Evolutionary conservation across 2,329 filamentous ascomycete genomes (phyloP), one percentile per base, ranked within the genome.

Genomic region (Alternaria sp.): DNA sequence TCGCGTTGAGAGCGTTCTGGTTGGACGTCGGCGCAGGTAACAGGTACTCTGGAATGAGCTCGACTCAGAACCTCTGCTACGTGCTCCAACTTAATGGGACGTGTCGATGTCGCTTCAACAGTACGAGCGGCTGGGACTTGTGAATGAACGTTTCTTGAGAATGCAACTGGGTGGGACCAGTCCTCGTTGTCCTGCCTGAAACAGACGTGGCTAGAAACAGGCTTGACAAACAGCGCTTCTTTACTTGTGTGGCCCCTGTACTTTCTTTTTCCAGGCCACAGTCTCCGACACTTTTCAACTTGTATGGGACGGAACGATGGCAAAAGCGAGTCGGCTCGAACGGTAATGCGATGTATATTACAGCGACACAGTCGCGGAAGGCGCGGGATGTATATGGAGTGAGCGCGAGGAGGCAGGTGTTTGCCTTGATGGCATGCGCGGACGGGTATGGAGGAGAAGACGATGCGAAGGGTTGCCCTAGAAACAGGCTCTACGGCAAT

Each of bases 401-500:
- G 36, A 40, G 46, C 55, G 45, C 52, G 36, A 50, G n/a, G 59
- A 71, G 67, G 70, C 69, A 62, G 66, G 67, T 50, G 68, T 69
- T 68, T 69, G 69, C 64, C 66, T 71, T 59, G 54, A 57, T 47
- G 46, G 46, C 44, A 36, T 47, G 46, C 49, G 62, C 54, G 66
- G 51, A 44, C 15, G 32, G 50, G 45, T n/a, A 44, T 45, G 56
- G 54, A 64, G 54, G 57, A 57, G n/a, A 15, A 55, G 57, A 60
- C 44, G 65, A 66, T 45, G 59, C 62, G 65, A 49, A 72, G 69
- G 66, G 72, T 73, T 73, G 70, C 67, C 64, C 62, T 54, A 61
- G 66, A 62, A 69, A 73, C 72, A 64, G 63, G 54, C 55, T 65
- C 62, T 59, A 51, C 28, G 58, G 45, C 54, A 52, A 66, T 66